Evolutionary conservation across 1,139 yeast species (phyloP).

Genomic region (Pichia sp.): DNA sequence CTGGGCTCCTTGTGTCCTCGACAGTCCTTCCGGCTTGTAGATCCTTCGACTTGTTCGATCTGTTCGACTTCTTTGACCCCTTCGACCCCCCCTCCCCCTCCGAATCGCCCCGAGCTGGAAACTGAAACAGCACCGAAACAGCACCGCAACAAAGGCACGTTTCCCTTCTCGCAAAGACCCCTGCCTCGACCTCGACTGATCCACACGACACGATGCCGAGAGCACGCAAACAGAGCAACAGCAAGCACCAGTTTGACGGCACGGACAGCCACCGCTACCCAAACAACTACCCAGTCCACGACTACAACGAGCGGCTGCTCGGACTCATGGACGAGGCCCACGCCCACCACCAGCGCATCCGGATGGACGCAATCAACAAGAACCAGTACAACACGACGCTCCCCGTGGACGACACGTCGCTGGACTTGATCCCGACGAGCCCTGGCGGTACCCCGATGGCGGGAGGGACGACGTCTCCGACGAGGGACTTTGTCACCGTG

Average conservation of each 20-base stretch:
- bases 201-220: conserved; percentile 6
- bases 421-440: neutral
- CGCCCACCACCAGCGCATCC: conserved; percentile 23
- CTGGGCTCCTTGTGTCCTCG: no score
- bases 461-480: neutral
- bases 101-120: neutral
- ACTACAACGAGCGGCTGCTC: conserved; percentile 13
- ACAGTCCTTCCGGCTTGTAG: no score
- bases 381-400: conserved; percentile 71
- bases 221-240: neutral
- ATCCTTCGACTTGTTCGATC: no score
- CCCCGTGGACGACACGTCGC: conserved; percentile 1
- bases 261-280: conserved; percentile 7
- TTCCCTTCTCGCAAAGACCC: no score
- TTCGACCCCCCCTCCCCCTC: neutral
- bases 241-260: conserved; percentile 6
- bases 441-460: no score
- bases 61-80: no score
- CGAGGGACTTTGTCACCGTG: conserved; percentile 54
- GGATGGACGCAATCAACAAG: conserved; percentile 34
- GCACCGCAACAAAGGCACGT: no score
- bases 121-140: neutral
- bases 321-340: conserved; percentile 18
- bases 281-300: conserved; percentile 27
- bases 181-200: no score